Percentiles rank a stretch among this genome's conserved stretches.
These are phyloP conservation scores for Thielaviopsis cerberus DNA, from an alignment of 2,329 filamentous ascomycete genomes.

Conservation along the genomic window DNA sequence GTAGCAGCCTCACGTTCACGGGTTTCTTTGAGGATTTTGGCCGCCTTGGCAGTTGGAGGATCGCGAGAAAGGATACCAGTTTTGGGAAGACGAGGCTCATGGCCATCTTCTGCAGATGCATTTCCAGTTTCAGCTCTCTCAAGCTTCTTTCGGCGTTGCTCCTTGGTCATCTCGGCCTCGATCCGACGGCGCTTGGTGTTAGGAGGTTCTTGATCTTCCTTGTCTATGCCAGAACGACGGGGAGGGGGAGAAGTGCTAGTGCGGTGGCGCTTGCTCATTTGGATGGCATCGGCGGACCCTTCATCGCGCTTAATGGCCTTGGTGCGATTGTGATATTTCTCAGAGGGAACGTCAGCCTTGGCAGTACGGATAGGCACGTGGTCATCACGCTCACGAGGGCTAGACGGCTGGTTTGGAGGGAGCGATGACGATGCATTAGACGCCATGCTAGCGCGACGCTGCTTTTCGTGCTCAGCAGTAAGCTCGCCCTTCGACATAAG, in stretches of 20 bases:
- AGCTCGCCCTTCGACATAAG: slow-evolving; percentile 45
- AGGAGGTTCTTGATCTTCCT: slow-evolving; percentile 32
- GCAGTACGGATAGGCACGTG: slow-evolving; percentile 28
- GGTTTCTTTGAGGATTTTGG: slow-evolving; percentile 12
- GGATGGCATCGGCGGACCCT: slow-evolving; percentile 30
- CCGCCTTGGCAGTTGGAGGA: not conserved
- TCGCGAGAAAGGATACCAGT: slow-evolving; percentile 7
- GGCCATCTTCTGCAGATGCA: slow-evolving; percentile 26
- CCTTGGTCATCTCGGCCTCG: slow-evolving; percentile 30
- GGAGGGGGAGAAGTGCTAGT: slow-evolving; percentile 40
- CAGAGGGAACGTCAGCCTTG: slow-evolving; percentile 21
- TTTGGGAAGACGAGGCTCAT: slow-evolving; percentile 23
- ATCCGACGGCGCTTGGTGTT: slow-evolving; percentile 42
- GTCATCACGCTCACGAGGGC: slow-evolving; percentile 32
- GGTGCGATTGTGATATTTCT: slow-evolving; percentile 37
- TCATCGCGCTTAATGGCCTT: slow-evolving; percentile 44
- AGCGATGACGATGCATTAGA: slow-evolving; percentile 37
- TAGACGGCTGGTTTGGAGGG: slow-evolving; percentile 28
- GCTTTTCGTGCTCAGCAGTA: slow-evolving; percentile 37
- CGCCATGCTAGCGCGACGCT: slow-evolving; percentile 38
- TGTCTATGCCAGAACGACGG: slow-evolving; percentile 30
- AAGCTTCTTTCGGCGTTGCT: slow-evolving; percentile 16
- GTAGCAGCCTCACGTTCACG: slow-evolving; percentile 7
- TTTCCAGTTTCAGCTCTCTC: slow-evolving; percentile 20
- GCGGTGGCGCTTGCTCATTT: slow-evolving; percentile 37